phyloP scores from a whole-genome alignment of 2,329 filamentous ascomycete genomes.

The Penicillium frequentans region DNA sequence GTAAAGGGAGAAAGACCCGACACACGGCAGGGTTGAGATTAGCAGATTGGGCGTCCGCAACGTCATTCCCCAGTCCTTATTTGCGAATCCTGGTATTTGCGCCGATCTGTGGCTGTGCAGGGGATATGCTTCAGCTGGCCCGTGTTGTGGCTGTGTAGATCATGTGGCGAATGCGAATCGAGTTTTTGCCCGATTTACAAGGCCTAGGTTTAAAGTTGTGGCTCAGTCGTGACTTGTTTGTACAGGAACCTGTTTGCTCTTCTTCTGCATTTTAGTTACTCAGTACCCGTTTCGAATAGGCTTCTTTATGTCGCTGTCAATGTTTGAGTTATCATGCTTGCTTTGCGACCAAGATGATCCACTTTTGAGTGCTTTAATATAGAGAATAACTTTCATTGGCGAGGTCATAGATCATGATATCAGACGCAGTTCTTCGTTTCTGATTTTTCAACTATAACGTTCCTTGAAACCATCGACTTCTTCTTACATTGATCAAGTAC shows the following conservation, averaged over 20 bases:
- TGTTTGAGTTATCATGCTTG: too few species aligned
- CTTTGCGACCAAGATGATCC: too few species aligned
- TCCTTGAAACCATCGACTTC: too few species aligned
- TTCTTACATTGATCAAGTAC: too few species aligned
- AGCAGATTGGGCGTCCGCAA: slow-evolving; percentile 7
- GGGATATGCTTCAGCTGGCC: neutral
- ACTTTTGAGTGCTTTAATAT: too few species aligned
- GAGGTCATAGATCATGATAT: too few species aligned
- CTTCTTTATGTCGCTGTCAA: too few species aligned
- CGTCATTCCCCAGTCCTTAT: slow-evolving; percentile 23
- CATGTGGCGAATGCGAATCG: neutral
- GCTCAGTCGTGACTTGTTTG: neutral
- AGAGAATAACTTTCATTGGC: too few species aligned
- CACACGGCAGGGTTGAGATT: neutral
- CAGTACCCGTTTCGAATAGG: neutral
- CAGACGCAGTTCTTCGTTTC: too few species aligned
- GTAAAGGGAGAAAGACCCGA: slow-evolving; percentile 5
- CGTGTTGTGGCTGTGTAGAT: slow-evolving; percentile 14
- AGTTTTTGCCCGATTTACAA: neutral
- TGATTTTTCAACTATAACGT: too few species aligned
- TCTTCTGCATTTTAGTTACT: neutral
- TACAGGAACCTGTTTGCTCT: neutral
- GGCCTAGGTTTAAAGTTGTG: neutral
- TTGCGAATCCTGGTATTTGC: slow-evolving; percentile 16
- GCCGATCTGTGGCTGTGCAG: slow-evolving; percentile 19